Evolutionary conservation across 331 rosid genomes (phyloP).

Genomic region (Phaseolus coccineus): DNA sequence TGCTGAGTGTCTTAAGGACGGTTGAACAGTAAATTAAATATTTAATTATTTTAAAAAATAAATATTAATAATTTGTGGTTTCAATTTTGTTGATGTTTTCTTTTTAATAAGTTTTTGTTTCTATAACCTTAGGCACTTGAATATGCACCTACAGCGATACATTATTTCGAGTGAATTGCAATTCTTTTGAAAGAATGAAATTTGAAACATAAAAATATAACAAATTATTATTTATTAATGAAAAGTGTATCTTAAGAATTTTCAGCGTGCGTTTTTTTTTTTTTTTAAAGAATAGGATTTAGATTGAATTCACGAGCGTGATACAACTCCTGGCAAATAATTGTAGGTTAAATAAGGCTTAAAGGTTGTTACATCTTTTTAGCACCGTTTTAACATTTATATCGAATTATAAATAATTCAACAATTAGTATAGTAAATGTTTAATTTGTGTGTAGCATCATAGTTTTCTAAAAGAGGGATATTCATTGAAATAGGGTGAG

Average conservation of each 20-base stretch:
- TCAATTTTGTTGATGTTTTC: neutral
- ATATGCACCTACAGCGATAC: neutral
- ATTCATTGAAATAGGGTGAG: too few species aligned
- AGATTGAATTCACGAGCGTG: neutral
- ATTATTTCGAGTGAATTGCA: constrained; percentile 22
- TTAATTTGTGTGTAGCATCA: neutral
- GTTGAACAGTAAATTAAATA: neutral
- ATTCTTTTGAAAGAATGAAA: constrained; percentile 20
- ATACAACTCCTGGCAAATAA: neutral
- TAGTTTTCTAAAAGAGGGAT: neutral
- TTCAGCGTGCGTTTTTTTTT: neutral
- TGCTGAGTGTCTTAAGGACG: neutral
- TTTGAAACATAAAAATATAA: constrained; percentile 8
- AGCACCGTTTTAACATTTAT: neutral
- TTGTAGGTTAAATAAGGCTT: neutral
- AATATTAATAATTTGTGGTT: neutral
- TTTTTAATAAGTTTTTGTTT: neutral
- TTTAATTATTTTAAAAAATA: neutral
- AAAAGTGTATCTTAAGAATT: neutral
- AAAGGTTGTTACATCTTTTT: neutral
- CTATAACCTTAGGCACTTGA: neutral
- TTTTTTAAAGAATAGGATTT: neutral
- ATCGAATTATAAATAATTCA: neutral
- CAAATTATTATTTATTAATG: neutral
- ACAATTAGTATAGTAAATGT: neutral